phyloP scores from a whole-genome alignment of 371 early-diverging fungal species.

The Sporodiniella umbellata region DNA sequence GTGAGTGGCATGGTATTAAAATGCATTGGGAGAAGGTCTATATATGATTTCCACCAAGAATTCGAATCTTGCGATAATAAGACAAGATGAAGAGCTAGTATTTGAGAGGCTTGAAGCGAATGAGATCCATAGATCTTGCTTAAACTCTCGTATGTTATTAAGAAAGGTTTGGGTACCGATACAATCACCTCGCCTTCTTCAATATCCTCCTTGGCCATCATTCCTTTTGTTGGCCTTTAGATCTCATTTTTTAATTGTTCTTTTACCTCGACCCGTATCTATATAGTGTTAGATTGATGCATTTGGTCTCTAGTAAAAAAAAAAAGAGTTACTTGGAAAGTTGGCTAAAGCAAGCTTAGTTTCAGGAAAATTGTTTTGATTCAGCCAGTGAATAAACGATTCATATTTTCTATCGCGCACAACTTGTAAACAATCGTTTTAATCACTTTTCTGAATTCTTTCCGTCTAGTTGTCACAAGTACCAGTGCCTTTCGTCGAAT shows the following conservation, averaged over 20 bases:
- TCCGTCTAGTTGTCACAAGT: neutral
- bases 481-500: conserved; percentile 20
- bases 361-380: conserved; percentile 47
- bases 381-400: conserved; percentile 49
- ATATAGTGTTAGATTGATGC: neutral
- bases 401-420: conserved; percentile 49
- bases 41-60: conserved; percentile 56
- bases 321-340: conserved; percentile 39
- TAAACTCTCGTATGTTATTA: conserved; percentile 46
- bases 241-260: neutral
- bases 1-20: conserved; percentile 62
- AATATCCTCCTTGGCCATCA: conserved; percentile 63
- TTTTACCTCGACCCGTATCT: conserved; percentile 58
- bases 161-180: conserved; percentile 48
- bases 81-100: conserved; percentile 51
- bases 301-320: neutral
- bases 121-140: conserved; percentile 30
- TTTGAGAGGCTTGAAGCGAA: conserved; percentile 45
- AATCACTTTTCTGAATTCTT: neutral
- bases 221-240: conserved; percentile 18
- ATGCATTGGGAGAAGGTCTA: conserved; percentile 50
- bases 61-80: conserved; percentile 35
- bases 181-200: conserved; percentile 59
- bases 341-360: conserved; percentile 55
- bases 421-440: conserved; percentile 12